Conservation (phyloP, 805 yeast species). For the Yueomyces sinensis region DNA sequence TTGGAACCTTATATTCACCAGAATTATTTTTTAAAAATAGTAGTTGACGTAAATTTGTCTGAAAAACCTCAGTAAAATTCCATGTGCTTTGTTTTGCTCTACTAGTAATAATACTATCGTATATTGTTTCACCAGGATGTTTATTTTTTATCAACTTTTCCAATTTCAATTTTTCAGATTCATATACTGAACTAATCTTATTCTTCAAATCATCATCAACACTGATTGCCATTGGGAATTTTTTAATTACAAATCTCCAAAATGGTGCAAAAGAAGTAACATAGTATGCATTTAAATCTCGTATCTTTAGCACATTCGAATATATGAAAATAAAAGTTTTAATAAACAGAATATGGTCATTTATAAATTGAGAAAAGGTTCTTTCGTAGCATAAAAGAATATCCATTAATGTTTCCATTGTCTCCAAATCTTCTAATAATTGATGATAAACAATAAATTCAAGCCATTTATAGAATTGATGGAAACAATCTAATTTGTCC, state of each 20-base stretch:
- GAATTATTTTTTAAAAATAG: conserved; percentile 4
- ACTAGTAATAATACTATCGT: conserved; percentile 2
- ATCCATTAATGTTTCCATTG: conserved; percentile 18
- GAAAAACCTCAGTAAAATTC: conserved; percentile 20
- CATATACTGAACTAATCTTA: conserved; percentile 16
- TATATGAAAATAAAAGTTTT: conserved; percentile 20
- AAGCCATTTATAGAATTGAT: conserved; percentile 24
- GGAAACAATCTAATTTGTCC: conserved; percentile 15
- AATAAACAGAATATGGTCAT: conserved; percentile 25
- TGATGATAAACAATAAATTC: conserved; percentile 23
- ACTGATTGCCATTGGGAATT: conserved; percentile 16
- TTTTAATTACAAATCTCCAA: conserved; percentile 23
- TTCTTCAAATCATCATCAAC: conserved; percentile 17
- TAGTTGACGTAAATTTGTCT: conserved; percentile 15
- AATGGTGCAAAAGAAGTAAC: conserved; percentile 19
- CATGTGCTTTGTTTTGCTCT: not conserved
- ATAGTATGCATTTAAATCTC: conserved; percentile 12
- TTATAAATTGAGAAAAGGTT: conserved; percentile 26
- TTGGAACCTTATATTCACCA: conserved; percentile 4
- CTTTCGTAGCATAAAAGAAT: conserved; percentile 18
- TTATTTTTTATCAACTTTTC: conserved; percentile 12
- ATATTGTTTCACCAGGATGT: conserved; percentile 5
- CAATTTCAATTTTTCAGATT: conserved; percentile 16
- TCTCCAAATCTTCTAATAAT: conserved; percentile 15
- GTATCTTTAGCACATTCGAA: conserved; percentile 11